Base-by-base conservation (phyloP, 345 rosid genomes). In the Gossypium arboreum region DNA sequence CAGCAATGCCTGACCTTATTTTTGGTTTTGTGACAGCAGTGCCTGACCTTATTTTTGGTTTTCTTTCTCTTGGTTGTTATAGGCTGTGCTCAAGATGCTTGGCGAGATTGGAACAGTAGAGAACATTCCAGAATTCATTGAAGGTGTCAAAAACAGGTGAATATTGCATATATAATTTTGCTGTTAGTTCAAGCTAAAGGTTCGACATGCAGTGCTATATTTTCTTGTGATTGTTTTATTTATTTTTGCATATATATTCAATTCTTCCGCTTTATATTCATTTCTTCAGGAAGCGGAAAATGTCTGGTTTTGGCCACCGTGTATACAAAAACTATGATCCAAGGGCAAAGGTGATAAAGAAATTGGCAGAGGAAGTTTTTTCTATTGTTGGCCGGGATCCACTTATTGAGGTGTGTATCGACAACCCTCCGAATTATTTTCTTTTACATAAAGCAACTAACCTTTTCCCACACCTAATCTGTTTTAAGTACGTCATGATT, bases 231-330 rank as follows among this genome's bases (percentile, higher is more conserved):
- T 51, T 0, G 22, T 43, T 80, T 55, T 29, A 25, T 75, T 50
- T 9, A 51, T 56, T 27, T 75, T 77, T 27, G 47, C 56, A 24
- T 48, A 29, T 57, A 18, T 39, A 34, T 71, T 61, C 4, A 44
- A 68, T 52, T 77, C 8, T 52, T 22, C 45, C 22, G 22, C 22
- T 20, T 20, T 57, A 18, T 39, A 27, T 71, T 61, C 4, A 44
- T 71, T 52, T 77, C 8, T 52, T 22, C 45, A 95, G 99, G 88
- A 95, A 91, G 83, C 85, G 92, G 82, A 95, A 95, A 87, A 91
- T 95, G 99, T 95, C 97, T n/a, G 99, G 99, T 75, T 95, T 95
- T 84, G 98, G 99, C 43, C 98, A 95, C 79, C 97, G 98, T 68
- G 97, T 95, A 4, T 95, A 95, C 90, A 95, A 93, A 83, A 95